Percentiles rank a stretch among this genome's conserved stretches.
Conservation (phyloP, 2,329 filamentous ascomycete species). For the Blastomyces gilchristii region DNA sequence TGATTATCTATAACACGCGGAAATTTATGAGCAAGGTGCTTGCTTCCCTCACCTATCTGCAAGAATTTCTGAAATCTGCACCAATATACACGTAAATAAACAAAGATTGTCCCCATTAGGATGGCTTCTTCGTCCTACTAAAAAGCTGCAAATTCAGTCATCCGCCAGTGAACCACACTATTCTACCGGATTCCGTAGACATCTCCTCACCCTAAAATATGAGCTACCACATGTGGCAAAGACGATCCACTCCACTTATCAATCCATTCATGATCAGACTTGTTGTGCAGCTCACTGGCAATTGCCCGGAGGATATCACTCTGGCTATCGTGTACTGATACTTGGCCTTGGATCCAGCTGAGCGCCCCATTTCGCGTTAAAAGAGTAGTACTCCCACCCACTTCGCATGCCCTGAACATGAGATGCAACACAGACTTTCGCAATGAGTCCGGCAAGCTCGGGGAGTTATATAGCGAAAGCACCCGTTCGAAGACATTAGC, state of each 20-base stretch:
- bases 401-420: constrained; percentile 55
- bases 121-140: neutral
- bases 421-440: constrained; percentile 53
- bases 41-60: neutral
- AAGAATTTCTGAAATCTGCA: neutral
- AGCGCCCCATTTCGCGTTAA: constrained; percentile 65
- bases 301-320: constrained; percentile 44
- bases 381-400: constrained; percentile 69
- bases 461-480: constrained; percentile 57
- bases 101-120: neutral
- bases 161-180: neutral
- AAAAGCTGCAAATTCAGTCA: neutral
- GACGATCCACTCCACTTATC: constrained; percentile 54
- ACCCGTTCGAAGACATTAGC: constrained; percentile 63
- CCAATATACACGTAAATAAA: neutral
- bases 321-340: constrained; percentile 41
- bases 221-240: constrained; percentile 23
- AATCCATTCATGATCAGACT: constrained; percentile 57
- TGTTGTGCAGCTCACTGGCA: constrained; percentile 50
- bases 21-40: neutral
- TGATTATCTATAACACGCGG: neutral
- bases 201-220: constrained; percentile 16
- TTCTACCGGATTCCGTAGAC: neutral
- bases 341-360: constrained; percentile 60
- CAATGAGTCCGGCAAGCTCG: constrained; percentile 50